A percentile compares a stretch with the other conserved stretches of the same genome.
phyloP scores from a whole-genome alignment of 2,329 filamentous ascomycete genomes.

The Calonectria fujianensis region DNA sequence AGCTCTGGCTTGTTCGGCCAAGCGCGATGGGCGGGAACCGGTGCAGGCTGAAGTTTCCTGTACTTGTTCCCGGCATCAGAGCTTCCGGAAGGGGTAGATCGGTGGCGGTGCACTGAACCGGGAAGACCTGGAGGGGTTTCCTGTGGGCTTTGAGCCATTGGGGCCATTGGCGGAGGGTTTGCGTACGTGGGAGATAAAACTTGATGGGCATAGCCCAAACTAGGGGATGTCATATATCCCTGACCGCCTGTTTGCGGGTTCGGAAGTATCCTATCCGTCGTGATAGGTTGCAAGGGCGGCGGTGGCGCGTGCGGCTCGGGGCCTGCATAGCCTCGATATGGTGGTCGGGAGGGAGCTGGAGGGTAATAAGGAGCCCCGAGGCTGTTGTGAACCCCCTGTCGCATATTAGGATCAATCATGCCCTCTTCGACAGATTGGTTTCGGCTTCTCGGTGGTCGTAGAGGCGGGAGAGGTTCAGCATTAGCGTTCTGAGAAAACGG shows the following conservation, averaged over 20 bases:
- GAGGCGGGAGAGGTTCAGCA: constrained; percentile 62
- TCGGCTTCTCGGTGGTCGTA: constrained; percentile 62
- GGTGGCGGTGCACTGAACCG: constrained; percentile 59
- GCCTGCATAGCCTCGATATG: constrained; percentile 58
- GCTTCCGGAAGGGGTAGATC: constrained; percentile 62
- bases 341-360: constrained; percentile 53
- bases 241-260: constrained; percentile 58
- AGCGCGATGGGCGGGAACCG: constrained; percentile 70
- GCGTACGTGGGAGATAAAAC: constrained; percentile 63
- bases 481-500: constrained; percentile 61
- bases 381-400: constrained; percentile 53
- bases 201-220: constrained; percentile 57
- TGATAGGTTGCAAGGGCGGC: constrained; percentile 53
- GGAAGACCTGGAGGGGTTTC: constrained; percentile 58
- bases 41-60: constrained; percentile 76
- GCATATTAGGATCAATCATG: constrained; percentile 58
- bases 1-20: constrained; percentile 70
- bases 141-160: constrained; percentile 61
- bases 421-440: constrained; percentile 61
- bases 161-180: constrained; percentile 55
- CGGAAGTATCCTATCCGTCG: constrained; percentile 60
- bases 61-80: constrained; percentile 68
- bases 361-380: constrained; percentile 58
- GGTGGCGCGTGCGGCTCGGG: constrained; percentile 56
- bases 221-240: constrained; percentile 60